Evolutionary conservation across 805 yeast species (phyloP).

Genomic region (Candida argentea): DNA sequence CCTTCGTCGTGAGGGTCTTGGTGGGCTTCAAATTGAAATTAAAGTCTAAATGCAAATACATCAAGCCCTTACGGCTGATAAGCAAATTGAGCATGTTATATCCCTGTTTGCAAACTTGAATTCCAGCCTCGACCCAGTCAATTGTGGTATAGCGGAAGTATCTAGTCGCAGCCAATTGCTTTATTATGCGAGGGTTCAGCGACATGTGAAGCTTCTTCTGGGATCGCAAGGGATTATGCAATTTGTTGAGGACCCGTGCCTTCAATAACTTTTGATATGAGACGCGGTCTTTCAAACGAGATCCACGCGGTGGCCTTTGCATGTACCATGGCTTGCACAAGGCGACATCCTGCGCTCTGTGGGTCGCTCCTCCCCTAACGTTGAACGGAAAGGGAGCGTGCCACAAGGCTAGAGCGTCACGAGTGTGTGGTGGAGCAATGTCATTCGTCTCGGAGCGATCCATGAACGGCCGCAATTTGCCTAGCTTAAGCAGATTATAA

Average conservation of each 20-base stretch:
- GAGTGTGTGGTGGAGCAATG: slow-evolving; percentile 29
- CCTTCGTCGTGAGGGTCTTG: slow-evolving; percentile 91
- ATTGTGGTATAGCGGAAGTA: slow-evolving; percentile 85
- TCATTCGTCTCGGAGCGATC: slow-evolving; percentile 3
- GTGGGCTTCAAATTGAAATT: slow-evolving; percentile 95
- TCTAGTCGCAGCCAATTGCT: slow-evolving; percentile 64
- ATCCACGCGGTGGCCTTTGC: slow-evolving; percentile 50
- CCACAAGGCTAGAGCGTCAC: slow-evolving; percentile 53
- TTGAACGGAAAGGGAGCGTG: slow-evolving; percentile 85
- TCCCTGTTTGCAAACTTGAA: slow-evolving; percentile 90
- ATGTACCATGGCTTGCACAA: slow-evolving; percentile 74
- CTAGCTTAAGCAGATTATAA: slow-evolving; percentile 15
- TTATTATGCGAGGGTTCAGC: too few relatives aligned
- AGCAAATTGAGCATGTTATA: slow-evolving; percentile 84
- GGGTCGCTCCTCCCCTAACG: slow-evolving; percentile 57
- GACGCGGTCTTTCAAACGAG: slow-evolving; percentile 69
- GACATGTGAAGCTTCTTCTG: slow-evolving; percentile 45
- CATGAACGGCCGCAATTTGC: slow-evolving; percentile 43
- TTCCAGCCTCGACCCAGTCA: slow-evolving; percentile 98
- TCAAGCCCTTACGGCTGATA: slow-evolving; percentile 83
- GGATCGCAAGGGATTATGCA: slow-evolving; percentile 36
- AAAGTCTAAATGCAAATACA: slow-evolving; percentile 88
- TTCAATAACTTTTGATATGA: slow-evolving; percentile 89
- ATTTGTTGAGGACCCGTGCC: slow-evolving; percentile 57
- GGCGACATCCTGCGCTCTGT: slow-evolving; percentile 85